Base-by-base conservation (phyloP, 2,329 filamentous ascomycete genomes). In the Pseudopyricularia cyperi region DNA sequence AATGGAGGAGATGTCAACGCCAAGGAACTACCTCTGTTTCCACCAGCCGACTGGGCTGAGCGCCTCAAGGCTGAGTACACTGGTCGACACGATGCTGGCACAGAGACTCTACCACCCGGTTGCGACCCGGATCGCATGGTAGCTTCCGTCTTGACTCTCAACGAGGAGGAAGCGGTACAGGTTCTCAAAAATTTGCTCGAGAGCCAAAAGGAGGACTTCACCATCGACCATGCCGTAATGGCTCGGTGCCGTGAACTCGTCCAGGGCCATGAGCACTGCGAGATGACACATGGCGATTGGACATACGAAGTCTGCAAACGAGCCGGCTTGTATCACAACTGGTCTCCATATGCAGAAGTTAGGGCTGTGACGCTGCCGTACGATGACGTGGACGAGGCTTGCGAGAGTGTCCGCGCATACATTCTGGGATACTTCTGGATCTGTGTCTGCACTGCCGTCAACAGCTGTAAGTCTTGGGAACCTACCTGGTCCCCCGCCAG, bases 321-420 rank as follows among this genome's bases (percentile, higher is more conserved):
- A n/a, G 58, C 55, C 42, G 58, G 55, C 34, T 30, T 50, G 15
- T 50, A 50, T 14, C 48, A 50, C 63, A 50, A 67, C 59, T 69
- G 66, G 33, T 69, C 67, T 5, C 69, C 69, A 0, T 72, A 72
- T 51, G 67, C 69, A 0, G 69, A 65, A 1, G 69, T 72, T 1
- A 63, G 69, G 17, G 64, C 69, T 17, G 69, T 71, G 14, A 65
- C 64, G 4, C 63, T 67, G 35, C 62, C 64, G 4, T 24, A 64
- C 0, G 67, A 71, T 48, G 64, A 71, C 26, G 55, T 58, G 1
- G 46, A 58, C 2, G 62, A 66, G 15, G 67, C 69, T 0, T 62
- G 67, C 24, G 69, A 71, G 57, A 72, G 68, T 15, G 57, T 70
- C 22, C 62, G 70, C 2, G 70, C 70, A 0, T 72, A 71, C 35